These are phyloP conservation scores for Pseudogymnoascus sp. DNA, from an alignment of 2,329 filamentous ascomycete species.

Conservation along the genomic window DNA sequence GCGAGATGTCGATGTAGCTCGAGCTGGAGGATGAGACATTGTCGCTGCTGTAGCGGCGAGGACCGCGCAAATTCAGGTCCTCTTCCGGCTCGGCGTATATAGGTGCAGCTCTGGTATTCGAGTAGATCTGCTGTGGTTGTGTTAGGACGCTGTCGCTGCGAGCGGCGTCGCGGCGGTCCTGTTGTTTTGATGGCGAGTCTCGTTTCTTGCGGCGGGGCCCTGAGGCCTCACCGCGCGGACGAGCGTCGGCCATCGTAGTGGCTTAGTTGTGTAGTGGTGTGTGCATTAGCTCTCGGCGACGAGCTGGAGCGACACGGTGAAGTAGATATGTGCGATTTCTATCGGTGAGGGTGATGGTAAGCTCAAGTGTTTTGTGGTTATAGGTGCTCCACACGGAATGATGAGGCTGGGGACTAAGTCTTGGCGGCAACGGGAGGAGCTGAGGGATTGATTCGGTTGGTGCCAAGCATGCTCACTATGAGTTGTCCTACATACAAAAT, in stretches of 20 bases:
- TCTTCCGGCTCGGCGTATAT: conserved; percentile 3
- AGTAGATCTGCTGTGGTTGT: not conserved
- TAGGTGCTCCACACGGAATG: not conserved
- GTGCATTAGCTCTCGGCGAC: not conserved
- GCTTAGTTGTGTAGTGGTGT: conserved; percentile 1
- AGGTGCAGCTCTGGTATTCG: conserved; percentile 4
- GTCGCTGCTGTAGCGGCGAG: conserved; percentile 3
- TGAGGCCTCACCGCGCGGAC: not conserved
- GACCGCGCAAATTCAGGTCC: conserved; percentile 1
- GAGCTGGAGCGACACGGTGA: not conserved
- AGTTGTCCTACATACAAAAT: conserved; percentile 3
- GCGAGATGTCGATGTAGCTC: conserved; percentile 60
- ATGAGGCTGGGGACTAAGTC: conserved; percentile 1
- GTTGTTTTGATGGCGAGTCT: conserved; percentile 6
- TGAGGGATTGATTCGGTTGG: conserved; percentile 1
- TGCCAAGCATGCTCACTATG: not conserved
- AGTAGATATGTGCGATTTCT: not conserved
- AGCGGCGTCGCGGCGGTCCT: conserved; percentile 2
- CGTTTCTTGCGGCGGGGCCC: conserved; percentile 1
- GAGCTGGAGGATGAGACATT: conserved; percentile 42
- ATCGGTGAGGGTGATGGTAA: not conserved
- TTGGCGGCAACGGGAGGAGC: conserved; percentile 1
- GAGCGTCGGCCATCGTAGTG: not conserved
- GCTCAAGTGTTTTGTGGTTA: not conserved
- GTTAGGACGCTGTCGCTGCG: not conserved